Evolutionary conservation across 805 yeast genomes (phyloP), one percentile per base, ranked within the genome.

Genomic region (Metschnikowia colocasiae): DNA sequence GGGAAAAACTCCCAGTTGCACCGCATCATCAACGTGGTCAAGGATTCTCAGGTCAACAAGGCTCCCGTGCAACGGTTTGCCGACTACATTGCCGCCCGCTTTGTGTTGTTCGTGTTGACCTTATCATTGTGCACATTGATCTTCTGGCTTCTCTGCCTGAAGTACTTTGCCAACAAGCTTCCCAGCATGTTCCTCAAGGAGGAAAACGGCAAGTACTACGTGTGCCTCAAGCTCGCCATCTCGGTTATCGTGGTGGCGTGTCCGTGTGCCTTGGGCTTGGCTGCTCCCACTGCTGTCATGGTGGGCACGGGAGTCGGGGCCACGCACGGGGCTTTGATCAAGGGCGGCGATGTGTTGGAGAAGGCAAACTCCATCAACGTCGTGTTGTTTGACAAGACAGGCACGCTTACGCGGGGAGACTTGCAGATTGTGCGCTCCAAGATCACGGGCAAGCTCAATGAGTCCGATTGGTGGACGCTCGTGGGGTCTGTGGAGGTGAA

Each of bases 251-350:
- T 94, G 9, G 97, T 94, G 42, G 99, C 99, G 1, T 94, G 99
- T 67, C 99, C 99, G 0, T 94, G 99, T 75, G 98, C 99, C 0
- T 69, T 94, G 20, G 99, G 99, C 2, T 74, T 94, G 43, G 97
- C 97, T 3, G 96, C 98, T 0, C 99, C 99, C 1, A 95, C 99
- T 1, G 98, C 98, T 0, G 88, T 94, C 9, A 94, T 95, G 97
- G 99, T 94, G 2, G 99, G 97, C 7, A 92, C 98, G 2, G 99
- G 99, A 34, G 85, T 89, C 19, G 98, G 96, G 34, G 98, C 99
- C 0, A 65, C 79, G 12, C 75, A 88, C 63, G 98, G 99, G 16
- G 85, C 94, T 4, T 71, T 94, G 45, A 86, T 94, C 58, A 94
- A 92, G 65, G 96, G 97, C 40, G 99, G 97, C 19, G 95, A 85